Percentiles rank a stretch among this genome's conserved stretches.
Evolutionary conservation across 192 early-diverging fungal species (phyloP).

Genomic region (Linnemannia hyalina): DNA sequence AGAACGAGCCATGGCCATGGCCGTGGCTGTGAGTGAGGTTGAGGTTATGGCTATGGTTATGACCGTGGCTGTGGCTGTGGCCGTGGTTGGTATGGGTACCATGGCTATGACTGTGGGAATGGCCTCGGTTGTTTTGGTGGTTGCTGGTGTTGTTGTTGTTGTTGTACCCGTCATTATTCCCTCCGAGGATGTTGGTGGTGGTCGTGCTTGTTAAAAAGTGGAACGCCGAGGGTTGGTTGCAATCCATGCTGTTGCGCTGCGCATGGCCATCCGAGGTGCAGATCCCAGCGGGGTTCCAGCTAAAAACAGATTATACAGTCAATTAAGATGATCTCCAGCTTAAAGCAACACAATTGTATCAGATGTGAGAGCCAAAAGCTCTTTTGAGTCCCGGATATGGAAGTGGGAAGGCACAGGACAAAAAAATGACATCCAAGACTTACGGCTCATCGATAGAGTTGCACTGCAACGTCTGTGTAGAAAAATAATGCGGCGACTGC

Average conservation of each 20-base stretch:
- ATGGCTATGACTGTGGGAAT: constrained; percentile 12
- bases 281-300: constrained; percentile 7
- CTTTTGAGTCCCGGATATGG: background rate
- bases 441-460: constrained; percentile 32
- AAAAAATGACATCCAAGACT: background rate
- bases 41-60: constrained; percentile 3
- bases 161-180: background rate
- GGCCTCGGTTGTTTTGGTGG: background rate
- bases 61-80: constrained; percentile 6
- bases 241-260: constrained; percentile 7
- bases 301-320: background rate
- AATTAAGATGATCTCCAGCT: background rate
- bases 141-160: background rate
- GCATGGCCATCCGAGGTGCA: constrained; percentile 18
- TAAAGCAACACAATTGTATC: background rate
- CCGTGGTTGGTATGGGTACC: background rate
- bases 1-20: background rate
- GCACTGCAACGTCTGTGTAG: constrained; percentile 19
- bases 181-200: background rate
- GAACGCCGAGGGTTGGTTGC: constrained; percentile 34
- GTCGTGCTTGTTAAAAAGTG: constrained; percentile 26
- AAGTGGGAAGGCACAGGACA: background rate
- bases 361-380: background rate
- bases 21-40: background rate
- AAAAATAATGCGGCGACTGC: constrained; percentile 22